A percentile compares a stretch with the other conserved stretches of the same genome.
These are phyloP conservation scores for Coriolopsis trogii DNA, from an alignment of 1,284 basidiomycete genomes.

Conservation along the genomic window DNA sequence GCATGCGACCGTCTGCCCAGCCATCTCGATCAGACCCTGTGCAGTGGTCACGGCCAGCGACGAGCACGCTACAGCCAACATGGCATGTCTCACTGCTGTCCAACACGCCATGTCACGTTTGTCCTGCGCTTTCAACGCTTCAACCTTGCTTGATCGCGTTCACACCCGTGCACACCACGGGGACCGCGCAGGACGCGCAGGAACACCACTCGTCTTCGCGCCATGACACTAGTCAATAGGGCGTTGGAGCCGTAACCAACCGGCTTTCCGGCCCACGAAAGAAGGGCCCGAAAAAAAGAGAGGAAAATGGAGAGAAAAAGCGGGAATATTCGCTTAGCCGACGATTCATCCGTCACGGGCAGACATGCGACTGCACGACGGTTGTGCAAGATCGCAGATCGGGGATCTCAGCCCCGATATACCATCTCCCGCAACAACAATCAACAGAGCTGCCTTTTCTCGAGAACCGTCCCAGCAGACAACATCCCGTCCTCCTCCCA, in stretches of 20 bases:
- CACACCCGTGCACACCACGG: no score
- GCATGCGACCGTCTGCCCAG: no score
- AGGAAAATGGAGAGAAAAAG: conserved; percentile 17
- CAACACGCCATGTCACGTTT: no score
- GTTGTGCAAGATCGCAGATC: conserved; percentile 29
- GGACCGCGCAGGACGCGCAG: neutral
- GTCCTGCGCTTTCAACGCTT: neutral
- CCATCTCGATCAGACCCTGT: conserved; percentile 2
- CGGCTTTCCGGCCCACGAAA: conserved; percentile 16
- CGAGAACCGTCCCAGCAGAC: no score
- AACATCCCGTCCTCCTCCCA: conserved; percentile 17
- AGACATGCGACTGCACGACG: conserved; percentile 22
- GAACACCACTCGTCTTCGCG: neutral
- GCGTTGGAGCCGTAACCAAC: conserved; percentile 18
- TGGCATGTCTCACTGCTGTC: no score
- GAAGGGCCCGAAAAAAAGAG: conserved; percentile 11
- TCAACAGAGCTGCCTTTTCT: conserved; percentile 29
- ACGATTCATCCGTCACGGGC: conserved; percentile 25
- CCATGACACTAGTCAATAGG: conserved; percentile 8
- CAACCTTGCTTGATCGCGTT: neutral
- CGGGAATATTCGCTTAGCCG: conserved; percentile 24
- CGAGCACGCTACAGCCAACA: no score
- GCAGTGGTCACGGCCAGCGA: neutral
- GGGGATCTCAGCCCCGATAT: conserved; percentile 32
- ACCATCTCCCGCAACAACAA: conserved; percentile 38